Evolutionary conservation across 495 filamentous ascomycete species (phyloP).

Genomic region (Symbiotaphrina buchneri): DNA sequence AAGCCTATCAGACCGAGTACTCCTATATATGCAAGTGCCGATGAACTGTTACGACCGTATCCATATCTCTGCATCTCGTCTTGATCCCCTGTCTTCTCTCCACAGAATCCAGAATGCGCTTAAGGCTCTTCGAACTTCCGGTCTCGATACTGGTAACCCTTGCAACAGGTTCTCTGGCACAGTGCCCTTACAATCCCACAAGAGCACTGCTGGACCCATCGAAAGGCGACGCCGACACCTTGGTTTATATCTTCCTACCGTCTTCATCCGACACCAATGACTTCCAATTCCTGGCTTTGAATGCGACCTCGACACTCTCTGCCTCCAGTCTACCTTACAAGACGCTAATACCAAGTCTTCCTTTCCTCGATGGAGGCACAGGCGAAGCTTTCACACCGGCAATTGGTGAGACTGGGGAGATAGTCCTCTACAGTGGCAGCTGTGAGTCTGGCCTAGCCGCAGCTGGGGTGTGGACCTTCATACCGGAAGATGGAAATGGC

Average conservation of each 20-base stretch:
- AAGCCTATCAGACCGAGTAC: not conserved
- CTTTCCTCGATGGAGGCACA: conserved; percentile 28
- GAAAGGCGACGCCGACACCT: conserved; percentile 19
- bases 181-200: conserved; percentile 56
- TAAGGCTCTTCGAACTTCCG: conserved; percentile 1
- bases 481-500: conserved; percentile 17
- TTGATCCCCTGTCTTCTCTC: not conserved
- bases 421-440: conserved; percentile 47
- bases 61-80: not conserved
- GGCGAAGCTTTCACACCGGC: conserved; percentile 34
- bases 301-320: conserved; percentile 32
- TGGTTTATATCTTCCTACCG: conserved; percentile 37
- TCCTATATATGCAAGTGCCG: not conserved
- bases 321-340: conserved; percentile 24
- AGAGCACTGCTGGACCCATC: conserved; percentile 32
- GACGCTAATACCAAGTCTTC: conserved; percentile 35
- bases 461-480: conserved; percentile 32
- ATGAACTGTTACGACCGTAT: not conserved
- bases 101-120: not conserved
- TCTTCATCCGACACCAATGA: conserved; percentile 16
- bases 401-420: conserved; percentile 37
- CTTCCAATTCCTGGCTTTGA: conserved; percentile 34
- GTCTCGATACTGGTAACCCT: not conserved
- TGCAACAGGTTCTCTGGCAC: conserved; percentile 4
- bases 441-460: conserved; percentile 26